phyloP scores from a whole-genome alignment of 208 protist species.

The Spongospora subterranea region DNA sequence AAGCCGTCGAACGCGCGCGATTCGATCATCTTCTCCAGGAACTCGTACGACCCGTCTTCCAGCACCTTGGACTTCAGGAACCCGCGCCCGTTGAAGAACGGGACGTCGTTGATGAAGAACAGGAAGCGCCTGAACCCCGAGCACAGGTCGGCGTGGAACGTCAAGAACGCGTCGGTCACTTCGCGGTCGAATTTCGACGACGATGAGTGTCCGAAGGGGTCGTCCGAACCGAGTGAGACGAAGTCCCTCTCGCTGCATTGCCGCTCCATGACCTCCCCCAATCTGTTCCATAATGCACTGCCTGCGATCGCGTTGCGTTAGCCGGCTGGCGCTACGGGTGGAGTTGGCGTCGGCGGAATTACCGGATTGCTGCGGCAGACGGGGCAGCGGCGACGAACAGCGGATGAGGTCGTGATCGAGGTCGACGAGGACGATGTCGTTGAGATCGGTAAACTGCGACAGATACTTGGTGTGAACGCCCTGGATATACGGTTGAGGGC shows the following conservation, averaged over 20 bases:
- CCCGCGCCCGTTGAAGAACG: conserved; percentile 45
- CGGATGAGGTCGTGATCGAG: conserved; percentile 47
- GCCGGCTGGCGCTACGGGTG: too few species aligned
- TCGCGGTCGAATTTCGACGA: conserved; percentile 38
- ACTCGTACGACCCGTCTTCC: conserved; percentile 26
- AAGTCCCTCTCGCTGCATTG: conserved; percentile 1
- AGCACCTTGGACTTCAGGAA: conserved; percentile 49
- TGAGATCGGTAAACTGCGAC: conserved; percentile 50
- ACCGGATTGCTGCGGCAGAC: conserved; percentile 16
- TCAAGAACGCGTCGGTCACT: conserved; percentile 30
- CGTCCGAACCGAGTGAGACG: conserved; percentile 18
- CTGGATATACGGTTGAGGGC: conserved; percentile 52
- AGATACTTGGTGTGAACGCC: conserved; percentile 55
- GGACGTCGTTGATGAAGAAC: conserved; percentile 58
- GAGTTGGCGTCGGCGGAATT: not conserved
- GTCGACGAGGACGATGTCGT: conserved; percentile 54
- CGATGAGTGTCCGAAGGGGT: not conserved
- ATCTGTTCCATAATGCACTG: not conserved
- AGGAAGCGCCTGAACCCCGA: conserved; percentile 33
- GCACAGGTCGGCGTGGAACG: conserved; percentile 44
- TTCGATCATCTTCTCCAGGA: conserved; percentile 42
- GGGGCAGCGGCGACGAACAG: conserved; percentile 37
- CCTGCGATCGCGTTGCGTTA: not conserved
- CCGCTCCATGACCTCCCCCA: conserved; percentile 30
- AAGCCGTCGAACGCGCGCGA: conserved; percentile 46